phyloP scores from a whole-genome alignment of 805 yeast species.

The Metschnikowia aberdeeniae region DNA sequence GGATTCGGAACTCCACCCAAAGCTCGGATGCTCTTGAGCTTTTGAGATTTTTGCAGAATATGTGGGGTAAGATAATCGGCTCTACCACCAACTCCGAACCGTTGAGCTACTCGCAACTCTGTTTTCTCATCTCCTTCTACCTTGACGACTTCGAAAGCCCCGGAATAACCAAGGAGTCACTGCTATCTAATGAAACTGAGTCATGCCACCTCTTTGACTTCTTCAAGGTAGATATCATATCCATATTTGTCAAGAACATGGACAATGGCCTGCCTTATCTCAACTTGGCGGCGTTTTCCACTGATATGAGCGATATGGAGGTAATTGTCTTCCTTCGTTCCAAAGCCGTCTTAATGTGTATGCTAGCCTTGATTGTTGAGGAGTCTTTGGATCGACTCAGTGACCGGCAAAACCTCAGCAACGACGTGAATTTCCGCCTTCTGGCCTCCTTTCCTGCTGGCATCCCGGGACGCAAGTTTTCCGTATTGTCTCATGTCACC shows the following conservation, averaged over 20 bases:
- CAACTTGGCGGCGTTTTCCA: constrained; percentile 11
- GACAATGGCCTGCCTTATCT: constrained; percentile 12
- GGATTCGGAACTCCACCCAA: not conserved
- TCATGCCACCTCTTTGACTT: constrained; percentile 23
- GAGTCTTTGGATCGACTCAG: constrained; percentile 24
- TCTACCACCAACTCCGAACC: constrained; percentile 18
- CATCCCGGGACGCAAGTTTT: constrained; percentile 2
- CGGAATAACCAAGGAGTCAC: not conserved
- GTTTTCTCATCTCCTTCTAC: constrained; percentile 30
- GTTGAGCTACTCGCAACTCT: constrained; percentile 22
- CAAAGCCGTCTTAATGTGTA: constrained; percentile 27
- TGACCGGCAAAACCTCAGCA: not conserved
- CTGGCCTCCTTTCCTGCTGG: constrained; percentile 3
- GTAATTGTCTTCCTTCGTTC: constrained; percentile 16
- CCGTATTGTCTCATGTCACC: constrained; percentile 1
- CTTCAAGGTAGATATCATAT: constrained; percentile 24
- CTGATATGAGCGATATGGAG: constrained; percentile 15
- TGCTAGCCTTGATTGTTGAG: constrained; percentile 30
- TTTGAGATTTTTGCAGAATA: constrained; percentile 19
- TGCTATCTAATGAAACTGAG: constrained; percentile 15
- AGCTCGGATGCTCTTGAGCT: constrained; percentile 14
- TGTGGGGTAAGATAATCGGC: constrained; percentile 26
- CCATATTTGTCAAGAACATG: constrained; percentile 16
- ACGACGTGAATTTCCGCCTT: not conserved
- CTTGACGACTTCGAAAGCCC: constrained; percentile 16